A percentile compares a stretch with the other conserved stretches of the same genome.
Evolutionary conservation across 1,284 basidiomycete species (phyloP).

Genomic region (Tylopilus orsonianus): DNA sequence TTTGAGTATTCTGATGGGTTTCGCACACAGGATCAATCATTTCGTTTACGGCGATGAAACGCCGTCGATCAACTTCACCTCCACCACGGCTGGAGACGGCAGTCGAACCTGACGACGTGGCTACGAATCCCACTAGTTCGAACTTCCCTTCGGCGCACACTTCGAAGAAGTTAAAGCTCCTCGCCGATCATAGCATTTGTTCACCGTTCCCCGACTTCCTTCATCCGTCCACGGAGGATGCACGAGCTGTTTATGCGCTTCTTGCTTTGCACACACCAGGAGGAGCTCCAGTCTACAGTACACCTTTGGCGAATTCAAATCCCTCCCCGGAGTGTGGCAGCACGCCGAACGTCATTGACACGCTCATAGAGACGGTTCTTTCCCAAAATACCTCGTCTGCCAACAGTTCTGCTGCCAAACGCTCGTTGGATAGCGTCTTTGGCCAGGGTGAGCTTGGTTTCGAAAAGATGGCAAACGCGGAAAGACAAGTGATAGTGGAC

Average conservation of each 20-base stretch:
- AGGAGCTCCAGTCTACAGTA: conserved; percentile 23
- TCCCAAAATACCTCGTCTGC: conserved; percentile 70
- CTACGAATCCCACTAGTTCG: not conserved
- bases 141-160: conserved; percentile 17
- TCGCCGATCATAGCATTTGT: conserved; percentile 40
- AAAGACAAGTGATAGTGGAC: conserved; percentile 52
- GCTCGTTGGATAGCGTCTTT: conserved; percentile 55
- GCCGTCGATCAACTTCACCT: conserved; percentile 14
- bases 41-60: conserved; percentile 16
- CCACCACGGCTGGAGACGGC: not conserved
- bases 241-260: conserved; percentile 45
- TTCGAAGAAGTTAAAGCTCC: conserved; percentile 53
- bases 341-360: conserved; percentile 66
- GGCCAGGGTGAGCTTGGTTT: conserved; percentile 57
- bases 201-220: conserved; percentile 57
- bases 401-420: conserved; percentile 68
- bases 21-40: not conserved
- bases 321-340: conserved; percentile 54
- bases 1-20: not conserved
- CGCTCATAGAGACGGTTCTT: conserved; percentile 70
- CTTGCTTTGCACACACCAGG: conserved; percentile 37
- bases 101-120: not conserved
- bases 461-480: conserved; percentile 54
- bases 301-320: conserved; percentile 33
- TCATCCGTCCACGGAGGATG: conserved; percentile 53